Evolutionary conservation across 345 rosid genomes (phyloP), one percentile per base, ranked within the genome.

Genomic region (Gossypium turneri): DNA sequence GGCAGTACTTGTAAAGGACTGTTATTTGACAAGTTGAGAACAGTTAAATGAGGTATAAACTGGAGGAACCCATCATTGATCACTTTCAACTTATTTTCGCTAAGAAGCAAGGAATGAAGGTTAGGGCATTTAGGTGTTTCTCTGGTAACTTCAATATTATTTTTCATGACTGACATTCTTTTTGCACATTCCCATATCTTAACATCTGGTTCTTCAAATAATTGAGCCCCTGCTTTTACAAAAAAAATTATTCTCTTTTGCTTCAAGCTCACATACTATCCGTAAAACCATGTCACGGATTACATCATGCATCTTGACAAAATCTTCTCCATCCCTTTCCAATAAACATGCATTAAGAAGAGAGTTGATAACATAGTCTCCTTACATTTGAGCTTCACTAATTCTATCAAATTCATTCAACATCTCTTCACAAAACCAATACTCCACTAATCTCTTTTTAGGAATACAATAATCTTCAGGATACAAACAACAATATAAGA

Each of bases 271-370:
- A 13, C 63, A 24, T 12, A 19, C 29, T 10, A 59, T 59, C 63
- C 63, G 24, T 16, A 59, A 59, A 22, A 9, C 4, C 63, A 59
- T 24, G 63, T 24, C 63, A 9, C 63, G 63, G 3, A 59, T 59
- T 34, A 59, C 63, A 24, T 80, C 83, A 70, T 83, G 90, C 88
- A 87, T 80, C 64, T 76, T 81, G 5, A 85, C 82, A 60, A 13
- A 48, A 12, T 50, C 56, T 52, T 52, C 56, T 13, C 56, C 56
- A 52, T 10, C 20, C 17, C 17, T 19, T 66, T 43, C 70, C 11
- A 11, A 44, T 44, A 66, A 44, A 44, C 29, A 66, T 29, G 38
- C 38, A 29, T 29, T 29, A 29, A 29, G 38, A 29, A 29, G 38
- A 29, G 38, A 29, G 38, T 1, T 25, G 9, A 59, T 12, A 25